Evolutionary conservation across 2,329 filamentous ascomycete species (phyloP), one percentile per base, ranked within the genome.

Genomic region (Capronia americana): DNA sequence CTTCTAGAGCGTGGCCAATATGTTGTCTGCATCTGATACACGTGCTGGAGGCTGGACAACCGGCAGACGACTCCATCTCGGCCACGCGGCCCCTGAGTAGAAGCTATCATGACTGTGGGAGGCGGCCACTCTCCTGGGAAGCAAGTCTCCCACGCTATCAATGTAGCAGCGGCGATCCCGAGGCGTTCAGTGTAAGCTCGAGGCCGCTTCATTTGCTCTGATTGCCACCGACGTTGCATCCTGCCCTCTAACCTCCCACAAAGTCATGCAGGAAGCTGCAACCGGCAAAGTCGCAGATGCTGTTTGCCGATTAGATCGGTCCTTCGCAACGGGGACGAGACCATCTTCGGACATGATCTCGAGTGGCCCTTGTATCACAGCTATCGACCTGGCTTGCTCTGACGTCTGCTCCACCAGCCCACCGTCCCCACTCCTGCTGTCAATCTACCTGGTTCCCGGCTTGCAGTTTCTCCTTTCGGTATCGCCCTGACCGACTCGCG

Each of bases 391-490:
- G 24, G 34, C 56, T 30, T 59, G 24, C 41, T 59, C 53, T 55
- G 53, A 55, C n/a, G 8, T 34, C 4, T 14, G 2, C 28, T 55
- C 53, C 53, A 30, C 28, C 26, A 17, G 28, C 28, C 28, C 12
- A 20, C 38, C 38, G 11, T 51, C 48, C 30, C 54, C 32, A 46
- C 41, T 8, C 24, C 20, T 44, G 46, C 56, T 32, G 10, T 32
- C 48, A 44, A 51, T 10, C 44, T 53, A 24, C 34, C 12, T 58
- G 46, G 32, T n/a, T 53, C 7, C 38, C 55, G 24, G 65, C 65
- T 50, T 67, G 50, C 30, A 67, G 46, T 60, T 67, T 38, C 65
- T 64, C 28, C 56, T 64, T 67, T 61, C n/a, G 56, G 60, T 44
- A 12, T 50, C 51, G 56, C 12, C 56, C 23, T n/a, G 28, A 44